Conservation (phyloP, 2,329 filamentous ascomycete genomes). For the Talaromyces pinophilus region DNA sequence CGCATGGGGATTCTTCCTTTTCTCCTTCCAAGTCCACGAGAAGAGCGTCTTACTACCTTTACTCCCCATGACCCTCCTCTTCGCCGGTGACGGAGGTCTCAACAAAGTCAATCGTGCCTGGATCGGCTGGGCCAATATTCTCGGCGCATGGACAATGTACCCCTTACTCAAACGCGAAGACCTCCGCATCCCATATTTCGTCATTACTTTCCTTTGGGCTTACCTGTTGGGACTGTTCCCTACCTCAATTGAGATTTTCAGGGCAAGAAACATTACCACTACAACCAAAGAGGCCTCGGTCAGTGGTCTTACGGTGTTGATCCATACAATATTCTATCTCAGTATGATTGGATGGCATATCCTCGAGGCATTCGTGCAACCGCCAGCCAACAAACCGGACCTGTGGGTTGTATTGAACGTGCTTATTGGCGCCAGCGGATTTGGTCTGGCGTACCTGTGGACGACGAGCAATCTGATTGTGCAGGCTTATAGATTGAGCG, state of each 20-base stretch:
- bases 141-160: conserved; percentile 91
- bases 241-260: conserved; percentile 68
- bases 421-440: conserved; percentile 79
- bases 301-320: conserved; percentile 62
- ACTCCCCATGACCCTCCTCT: conserved; percentile 86
- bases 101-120: conserved; percentile 76
- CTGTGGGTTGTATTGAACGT: conserved; percentile 93
- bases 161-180: conserved; percentile 85
- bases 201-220: conserved; percentile 84
- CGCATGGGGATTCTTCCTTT: conserved; percentile 96
- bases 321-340: conserved; percentile 76
- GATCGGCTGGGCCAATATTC: conserved; percentile 93
- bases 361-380: conserved; percentile 65
- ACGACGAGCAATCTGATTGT: conserved; percentile 67
- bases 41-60: conserved; percentile 93
- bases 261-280: conserved; percentile 42
- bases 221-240: conserved; percentile 88
- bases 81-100: conserved; percentile 76
- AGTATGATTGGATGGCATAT: conserved; percentile 81
- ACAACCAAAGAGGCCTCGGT: conserved; percentile 39
- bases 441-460: conserved; percentile 87
- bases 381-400: conserved; percentile 80
- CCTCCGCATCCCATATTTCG: conserved; percentile 77
- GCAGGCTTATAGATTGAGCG: conserved; percentile 34
- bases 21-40: conserved; percentile 97